Conservation (phyloP, 1,284 basidiomycete genomes). For the Trametes versicolor region DNA sequence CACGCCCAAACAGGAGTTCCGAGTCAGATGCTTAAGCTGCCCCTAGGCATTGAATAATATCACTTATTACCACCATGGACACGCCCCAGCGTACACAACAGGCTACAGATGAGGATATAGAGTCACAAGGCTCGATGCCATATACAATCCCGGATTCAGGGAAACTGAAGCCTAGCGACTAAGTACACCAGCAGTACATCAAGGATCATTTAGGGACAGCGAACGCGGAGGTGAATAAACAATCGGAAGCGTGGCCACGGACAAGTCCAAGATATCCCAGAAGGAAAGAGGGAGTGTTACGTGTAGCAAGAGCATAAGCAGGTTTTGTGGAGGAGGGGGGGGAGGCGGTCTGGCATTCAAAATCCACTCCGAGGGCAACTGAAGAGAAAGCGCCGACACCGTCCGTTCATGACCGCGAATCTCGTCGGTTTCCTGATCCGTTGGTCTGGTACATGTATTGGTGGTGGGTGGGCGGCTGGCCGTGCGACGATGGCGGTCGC, state of each 20-base stretch:
- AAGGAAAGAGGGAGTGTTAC: not conserved
- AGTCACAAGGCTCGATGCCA: conserved; percentile 13
- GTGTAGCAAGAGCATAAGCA: conserved; percentile 15
- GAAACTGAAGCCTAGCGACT: conserved; percentile 25
- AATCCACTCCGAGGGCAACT: conserved; percentile 1
- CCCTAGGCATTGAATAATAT: not conserved
- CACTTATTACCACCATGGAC: not conserved
- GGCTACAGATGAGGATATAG: not conserved
- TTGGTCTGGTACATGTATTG: conserved; percentile 58
- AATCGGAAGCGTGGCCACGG: conserved; percentile 21
- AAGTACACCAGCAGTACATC: conserved; percentile 30
- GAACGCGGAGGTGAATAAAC: conserved; percentile 37
- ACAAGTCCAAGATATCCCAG: conserved; percentile 26
- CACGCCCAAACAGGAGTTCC: too few relatives aligned
- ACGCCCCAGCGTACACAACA: not conserved
- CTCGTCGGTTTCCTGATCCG: conserved; percentile 37
- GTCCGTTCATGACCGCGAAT: conserved; percentile 29
- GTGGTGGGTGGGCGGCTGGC: conserved; percentile 46
- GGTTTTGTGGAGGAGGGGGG: conserved; percentile 1
- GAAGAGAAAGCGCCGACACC: not conserved
- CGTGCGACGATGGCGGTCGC: conserved; percentile 46
- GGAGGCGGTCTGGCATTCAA: not conserved
- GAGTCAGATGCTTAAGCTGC: too few relatives aligned
- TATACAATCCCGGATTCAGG: conserved; percentile 24
- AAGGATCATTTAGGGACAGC: conserved; percentile 36